These are phyloP conservation scores for Hymenoscyphus linearis DNA, from an alignment of 2,329 filamentous ascomycete species.

Conservation along the genomic window DNA sequence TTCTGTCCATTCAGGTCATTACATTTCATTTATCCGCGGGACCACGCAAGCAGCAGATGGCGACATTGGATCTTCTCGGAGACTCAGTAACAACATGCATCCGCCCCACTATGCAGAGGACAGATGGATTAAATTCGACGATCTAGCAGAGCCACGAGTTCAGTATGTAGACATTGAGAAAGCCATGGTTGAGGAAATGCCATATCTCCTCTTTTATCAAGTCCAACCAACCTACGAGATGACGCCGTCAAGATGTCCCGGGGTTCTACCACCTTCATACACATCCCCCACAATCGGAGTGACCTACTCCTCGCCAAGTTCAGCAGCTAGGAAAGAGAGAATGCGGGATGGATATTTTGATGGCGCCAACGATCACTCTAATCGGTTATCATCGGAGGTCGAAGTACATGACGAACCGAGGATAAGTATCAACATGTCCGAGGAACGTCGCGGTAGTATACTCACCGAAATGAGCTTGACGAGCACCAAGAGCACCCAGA, in stretches of 20 bases:
- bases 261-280: constrained; percentile 54
- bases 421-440: constrained; percentile 44
- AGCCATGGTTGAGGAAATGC: constrained; percentile 78
- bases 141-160: constrained; percentile 68
- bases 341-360: constrained; percentile 41
- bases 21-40: constrained; percentile 78
- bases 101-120: constrained; percentile 65
- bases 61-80: constrained; percentile 49
- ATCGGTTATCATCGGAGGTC: constrained; percentile 49
- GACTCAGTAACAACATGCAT: constrained; percentile 35
- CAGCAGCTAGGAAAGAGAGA: constrained; percentile 7
- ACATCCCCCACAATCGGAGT: constrained; percentile 36
- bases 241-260: constrained; percentile 16
- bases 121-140: constrained; percentile 89
- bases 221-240: constrained; percentile 76
- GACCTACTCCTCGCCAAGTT: constrained; percentile 12
- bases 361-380: constrained; percentile 36
- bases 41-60: constrained; percentile 57
- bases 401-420: constrained; percentile 38
- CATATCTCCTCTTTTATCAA: constrained; percentile 93
- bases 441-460: constrained; percentile 45
- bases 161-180: constrained; percentile 71
- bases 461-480: constrained; percentile 40
- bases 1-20: constrained; percentile 84
- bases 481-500: constrained; percentile 35